Evolutionary conservation across 495 filamentous ascomycete species (phyloP), one percentile per base, ranked within the genome.

Genomic region (Neurospora hispaniola): DNA sequence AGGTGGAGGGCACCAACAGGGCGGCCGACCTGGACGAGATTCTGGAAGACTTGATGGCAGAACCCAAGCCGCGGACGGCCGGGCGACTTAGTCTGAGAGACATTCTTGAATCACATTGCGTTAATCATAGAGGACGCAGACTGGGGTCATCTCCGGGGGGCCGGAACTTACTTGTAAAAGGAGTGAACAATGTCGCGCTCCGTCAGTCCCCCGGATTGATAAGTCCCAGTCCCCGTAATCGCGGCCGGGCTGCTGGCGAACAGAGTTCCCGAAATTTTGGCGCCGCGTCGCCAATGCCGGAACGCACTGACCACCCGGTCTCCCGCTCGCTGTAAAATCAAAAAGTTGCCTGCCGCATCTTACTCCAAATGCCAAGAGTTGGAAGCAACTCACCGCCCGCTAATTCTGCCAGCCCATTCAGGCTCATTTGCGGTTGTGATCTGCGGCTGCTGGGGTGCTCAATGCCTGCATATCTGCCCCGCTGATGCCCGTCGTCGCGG

Each of bases 41-140:
- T 69, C 75, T 80, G 44, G 75, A 73, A 14, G 73, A 44, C 54
- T 70, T 73, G 48, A 78, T 23, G 43, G 76, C 73, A 69, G 75
- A 73, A 42, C 74, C 48, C 71, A 79, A 62, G 72, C 79, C 76
- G 70, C 79, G 74, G 44, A 73, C 73, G 73, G 75, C 75, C 48
- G 78, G 72, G 77, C 76, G 79, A 75, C 76, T 74, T 77, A 80
- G 54, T 78, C 79, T 78, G n/a, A 75, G 72, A 69, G 79, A 73
- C 80, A 81, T 81, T 42, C 48, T 78, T 69, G 27, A 31, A 41
- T 10, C 12, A 20, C 14, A 40, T 7, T 2, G 7, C 69, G 71
- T 75, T 11, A 73, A 48, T 59, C 10, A 71, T 16, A 18, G n/a
- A 11, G 35, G 23, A 66, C 54, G 27, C 16, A 18, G 71, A 66